Base-by-base conservation (phyloP, 2,329 filamentous ascomycete genomes). In the Akanthomyces dipterigenus region DNA sequence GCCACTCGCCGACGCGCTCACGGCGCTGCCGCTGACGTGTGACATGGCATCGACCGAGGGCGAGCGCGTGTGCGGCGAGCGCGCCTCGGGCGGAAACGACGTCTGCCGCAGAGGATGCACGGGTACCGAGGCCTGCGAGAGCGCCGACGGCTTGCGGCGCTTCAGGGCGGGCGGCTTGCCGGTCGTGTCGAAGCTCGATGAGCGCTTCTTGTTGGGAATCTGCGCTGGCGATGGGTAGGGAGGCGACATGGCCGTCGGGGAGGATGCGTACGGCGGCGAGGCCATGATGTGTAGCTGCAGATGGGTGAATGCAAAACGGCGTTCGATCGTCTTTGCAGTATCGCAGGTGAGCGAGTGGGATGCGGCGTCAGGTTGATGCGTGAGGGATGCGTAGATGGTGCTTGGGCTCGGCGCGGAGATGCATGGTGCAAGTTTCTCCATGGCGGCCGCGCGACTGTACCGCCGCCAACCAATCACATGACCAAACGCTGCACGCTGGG, bases 31-130 rank as follows among this genome's bases (percentile, higher is more conserved):
- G 64, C 85, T 85, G 18, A 87, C 81, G 49, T 85, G 77, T 42
- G 82, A 86, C 60, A 78, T 76, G 9, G 76, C 80, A 62, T 89
- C 87, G 55, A 86, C 78, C 1, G 85, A 89, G 0, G 88, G 88
- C 0, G 87, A 90, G 18, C 88, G 83, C 20, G 79, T 79, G 45
- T 81, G 81, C 0, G 83, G 80, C 2, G 83, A 85, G 24, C 78
- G 73, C 38, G 73, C 74, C 59, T 84, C 87, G 28, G 89, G 89
- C 0, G 89, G 88, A 70, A 92, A 95, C 0, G 89, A 91, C 5
- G 91, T 93, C 69, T 92, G 89, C 43, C 90, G 88, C 1, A 95
- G 83, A 1, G 88, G 88, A 65, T 91, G 88, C 0, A 82, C 78
- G 1, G 83, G 82, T 18, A 70, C 67, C 8, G 83, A 84, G 9